Conservation (phyloP, 108 stramenopile genomes). For the Nannochloropsis granulata region DNA sequence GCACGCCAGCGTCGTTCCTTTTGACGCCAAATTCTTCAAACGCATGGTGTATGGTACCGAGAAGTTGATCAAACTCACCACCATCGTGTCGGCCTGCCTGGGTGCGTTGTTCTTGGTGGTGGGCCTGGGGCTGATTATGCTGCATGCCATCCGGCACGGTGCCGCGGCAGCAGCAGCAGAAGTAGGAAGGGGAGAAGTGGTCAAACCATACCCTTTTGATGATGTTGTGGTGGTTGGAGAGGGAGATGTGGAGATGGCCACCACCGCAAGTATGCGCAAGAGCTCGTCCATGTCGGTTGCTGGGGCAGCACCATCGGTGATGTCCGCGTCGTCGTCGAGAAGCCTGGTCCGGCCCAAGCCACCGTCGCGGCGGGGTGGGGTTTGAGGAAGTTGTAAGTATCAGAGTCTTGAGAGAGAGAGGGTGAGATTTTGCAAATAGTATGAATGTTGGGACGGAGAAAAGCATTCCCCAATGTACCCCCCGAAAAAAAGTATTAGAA, state of each 20-base stretch:
- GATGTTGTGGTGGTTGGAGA: neutral
- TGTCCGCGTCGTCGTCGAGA: too few species aligned
- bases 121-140: neutral
- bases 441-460: too few species aligned
- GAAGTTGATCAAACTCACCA: neutral
- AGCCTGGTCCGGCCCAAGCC: too few species aligned
- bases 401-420: too few species aligned
- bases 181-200: neutral
- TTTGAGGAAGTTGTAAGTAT: too few species aligned
- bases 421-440: too few species aligned
- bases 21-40: neutral
- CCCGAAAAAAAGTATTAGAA: too few species aligned
- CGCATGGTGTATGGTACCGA: neutral
- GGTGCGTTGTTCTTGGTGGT: neutral
- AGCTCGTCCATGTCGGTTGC: too few species aligned
- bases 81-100: neutral
- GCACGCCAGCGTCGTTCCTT: neutral
- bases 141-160: neutral
- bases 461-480: too few species aligned
- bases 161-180: neutral
- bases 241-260: neutral
- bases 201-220: neutral
- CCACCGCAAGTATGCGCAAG: neutral
- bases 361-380: too few species aligned
- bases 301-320: too few species aligned